A percentile compares a stretch with the other conserved stretches of the same genome.
Evolutionary conservation across 1,284 basidiomycete species (phyloP).

Genomic region (Lignosus rhinocerotis): DNA sequence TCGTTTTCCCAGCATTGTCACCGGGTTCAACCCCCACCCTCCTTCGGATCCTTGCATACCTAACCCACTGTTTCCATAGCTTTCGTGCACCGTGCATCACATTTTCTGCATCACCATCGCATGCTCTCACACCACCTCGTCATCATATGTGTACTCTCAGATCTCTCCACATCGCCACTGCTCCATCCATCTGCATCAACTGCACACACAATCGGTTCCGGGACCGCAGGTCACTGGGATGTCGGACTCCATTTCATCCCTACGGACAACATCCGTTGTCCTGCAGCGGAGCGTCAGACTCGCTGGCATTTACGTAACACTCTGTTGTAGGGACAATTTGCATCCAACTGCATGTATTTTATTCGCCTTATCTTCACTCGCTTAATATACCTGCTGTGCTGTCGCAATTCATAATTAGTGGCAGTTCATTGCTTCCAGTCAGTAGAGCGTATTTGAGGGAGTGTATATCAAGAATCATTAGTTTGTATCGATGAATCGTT

Average conservation of each 20-base stretch:
- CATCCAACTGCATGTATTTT: slow-evolving; percentile 36
- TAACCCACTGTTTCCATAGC: not conserved
- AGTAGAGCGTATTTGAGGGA: too few species aligned
- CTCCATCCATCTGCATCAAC: slow-evolving; percentile 29
- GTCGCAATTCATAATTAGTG: too few species aligned
- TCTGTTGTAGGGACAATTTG: slow-evolving; percentile 25
- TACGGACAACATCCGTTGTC: not conserved
- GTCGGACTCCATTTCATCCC: slow-evolving; percentile 9
- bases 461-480: too few species aligned
- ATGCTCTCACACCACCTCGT: not conserved
- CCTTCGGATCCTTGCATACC: slow-evolving; percentile 10
- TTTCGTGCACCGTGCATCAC: not conserved
- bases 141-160: slow-evolving; percentile 12
- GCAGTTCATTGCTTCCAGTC: too few species aligned
- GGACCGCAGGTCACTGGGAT: not conserved
- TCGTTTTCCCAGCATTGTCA: slow-evolving; percentile 30
- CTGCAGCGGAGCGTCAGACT: slow-evolving; percentile 8
- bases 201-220: slow-evolving; percentile 22
- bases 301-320: not conserved
- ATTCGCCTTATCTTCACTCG: slow-evolving; percentile 1
- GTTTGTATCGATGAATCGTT: too few species aligned
- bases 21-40: slow-evolving; percentile 32
- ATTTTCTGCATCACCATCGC: not conserved
- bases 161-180: too few species aligned
- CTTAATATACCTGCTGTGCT: not conserved